Evolutionary conservation across 2,329 filamentous ascomycete genomes (phyloP), one percentile per base, ranked within the genome.

Genomic region (Lasiodiplodia hormozganensis): DNA sequence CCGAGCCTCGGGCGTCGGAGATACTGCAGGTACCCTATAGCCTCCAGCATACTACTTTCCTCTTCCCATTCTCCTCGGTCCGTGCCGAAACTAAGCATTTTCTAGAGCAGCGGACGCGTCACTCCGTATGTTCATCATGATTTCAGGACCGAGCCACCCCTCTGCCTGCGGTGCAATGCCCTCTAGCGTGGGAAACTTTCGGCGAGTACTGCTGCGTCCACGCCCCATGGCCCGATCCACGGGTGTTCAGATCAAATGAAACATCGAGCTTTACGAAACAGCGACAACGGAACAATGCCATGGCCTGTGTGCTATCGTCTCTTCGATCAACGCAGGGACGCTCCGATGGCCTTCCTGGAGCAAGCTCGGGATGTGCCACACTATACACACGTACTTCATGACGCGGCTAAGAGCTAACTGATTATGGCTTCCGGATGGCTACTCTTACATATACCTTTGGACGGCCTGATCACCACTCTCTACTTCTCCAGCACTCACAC

Each of bases 311-410:
- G 23, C 21, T 21, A 18, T 25, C 12, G 10, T 47, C 36, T 51
- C 58, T 36, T 31, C 10, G 18, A 62, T 51, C 43, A 23, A 28
- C 38, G 18, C 58, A 62, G 25, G 58, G 43, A 28, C 4, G 14
- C 16, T 10, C 25, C 40, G 18, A 23, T 62, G 16, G 16, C 3
- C n/a, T 31, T 25, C 14, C 14, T 36, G 16, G 58, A 28, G 31
- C 58, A 28, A 21, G 43, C 58, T 62, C 25, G 12, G 18, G 25
- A 6, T 51, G 31, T 10, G 18, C 40, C 18, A 21, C n/a, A 47
- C 18, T 51, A 60, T 23, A 60, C 23, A 51, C 43, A 62, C 58
- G 58, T 28, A 62, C 28, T 49, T 14, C 58, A 49, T 62, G n/a
- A 62, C 58, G 58, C 31, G 58, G 58, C 58, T 36, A 23, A 14